Base-by-base conservation (phyloP, 1,284 basidiomycete species). In the Mycena citricolor region DNA sequence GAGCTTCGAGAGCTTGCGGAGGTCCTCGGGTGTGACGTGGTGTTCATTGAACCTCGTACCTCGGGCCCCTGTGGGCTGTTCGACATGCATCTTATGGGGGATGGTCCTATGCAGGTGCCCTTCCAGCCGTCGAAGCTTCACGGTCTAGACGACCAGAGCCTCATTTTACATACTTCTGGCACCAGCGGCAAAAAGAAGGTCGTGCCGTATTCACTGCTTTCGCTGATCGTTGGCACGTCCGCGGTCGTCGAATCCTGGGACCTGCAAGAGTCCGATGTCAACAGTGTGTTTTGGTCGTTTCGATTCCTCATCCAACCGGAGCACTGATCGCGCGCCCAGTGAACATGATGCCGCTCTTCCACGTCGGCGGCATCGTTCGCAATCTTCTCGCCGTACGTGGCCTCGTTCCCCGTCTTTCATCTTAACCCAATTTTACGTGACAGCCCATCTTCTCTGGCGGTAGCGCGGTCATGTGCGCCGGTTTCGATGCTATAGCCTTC, bases 261-360 rank as follows among this genome's bases (percentile, higher is more conserved):
- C 33, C 67, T 84, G n/a, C 64, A 65, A 7, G 47, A 60, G 13
- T 47, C 52, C 20, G 71, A 75, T 48, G 63, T 73, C 16, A 75
- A 75, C 48, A 59, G 72, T 73, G 53, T 55, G 70, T 63, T 28
- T 30, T 44, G 21, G 23, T 32, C 1, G 14, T 31, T 31, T 35
- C 22, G 11, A 7, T 17, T 17, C 19, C 17, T 35, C 21, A 30
- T 25, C 19, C 20, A 35, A 19, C 20, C 19, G 11, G 25, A 16
- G 11, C 12, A 19, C 14, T 20, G 20, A 21, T 11, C 32, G 14
- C 14, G 30, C n/a, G 22, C 4, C 16, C 32, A 73, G 72, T 73
- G 58, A 74, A 74, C 51, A 83, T 84, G 68, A 84, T 84, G 82
- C 81, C 81, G 21, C 69, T 83, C 23, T 84, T 82, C 65, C 82